A percentile compares a stretch with the other conserved stretches of the same genome.
phyloP scores from a whole-genome alignment of 2,329 filamentous ascomycete species.

The Amauroascus niger region DNA sequence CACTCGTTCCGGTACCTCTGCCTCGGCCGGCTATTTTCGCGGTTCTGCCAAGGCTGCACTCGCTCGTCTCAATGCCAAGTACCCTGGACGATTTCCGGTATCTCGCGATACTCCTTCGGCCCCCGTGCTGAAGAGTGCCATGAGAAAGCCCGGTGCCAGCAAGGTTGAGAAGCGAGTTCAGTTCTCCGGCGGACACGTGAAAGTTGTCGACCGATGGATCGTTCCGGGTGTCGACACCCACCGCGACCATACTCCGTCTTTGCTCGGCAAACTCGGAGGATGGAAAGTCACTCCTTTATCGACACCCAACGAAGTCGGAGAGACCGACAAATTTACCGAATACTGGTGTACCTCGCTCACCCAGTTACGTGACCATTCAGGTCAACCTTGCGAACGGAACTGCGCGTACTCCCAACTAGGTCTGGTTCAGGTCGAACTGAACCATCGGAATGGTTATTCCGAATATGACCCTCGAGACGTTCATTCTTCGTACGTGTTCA shows the following conservation, averaged over 20 bases:
- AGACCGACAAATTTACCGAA: conserved; percentile 17
- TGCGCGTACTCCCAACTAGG: conserved; percentile 17
- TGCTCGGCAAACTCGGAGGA: conserved; percentile 17
- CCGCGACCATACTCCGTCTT: conserved; percentile 1
- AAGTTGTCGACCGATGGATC: conserved; percentile 22
- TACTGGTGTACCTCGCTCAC: conserved; percentile 16
- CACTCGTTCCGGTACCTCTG: conserved; percentile 1
- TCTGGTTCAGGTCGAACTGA: conserved; percentile 5
- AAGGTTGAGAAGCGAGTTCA: conserved; percentile 18
- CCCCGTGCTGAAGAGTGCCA: conserved; percentile 13
- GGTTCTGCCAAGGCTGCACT: background rate
- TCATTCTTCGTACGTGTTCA: conserved; percentile 9
- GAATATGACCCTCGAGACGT: conserved; percentile 2
- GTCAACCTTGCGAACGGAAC: conserved; percentile 7
- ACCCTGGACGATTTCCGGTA: conserved; percentile 1
- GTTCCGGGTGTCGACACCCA: conserved; percentile 19
- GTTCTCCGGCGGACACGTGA: conserved; percentile 22
- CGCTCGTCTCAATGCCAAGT: conserved; percentile 5
- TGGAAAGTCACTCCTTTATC: conserved; percentile 19
- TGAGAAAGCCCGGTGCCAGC: conserved; percentile 7
- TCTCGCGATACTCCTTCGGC: conserved; percentile 8
- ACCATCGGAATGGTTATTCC: conserved; percentile 1
- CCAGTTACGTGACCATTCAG: conserved; percentile 13
- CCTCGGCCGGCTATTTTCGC: background rate
- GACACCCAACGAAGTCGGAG: conserved; percentile 22